These are phyloP conservation scores for Lathyrus tuberosus DNA, from an alignment of 306 rosid species.

Conservation along the genomic window DNA sequence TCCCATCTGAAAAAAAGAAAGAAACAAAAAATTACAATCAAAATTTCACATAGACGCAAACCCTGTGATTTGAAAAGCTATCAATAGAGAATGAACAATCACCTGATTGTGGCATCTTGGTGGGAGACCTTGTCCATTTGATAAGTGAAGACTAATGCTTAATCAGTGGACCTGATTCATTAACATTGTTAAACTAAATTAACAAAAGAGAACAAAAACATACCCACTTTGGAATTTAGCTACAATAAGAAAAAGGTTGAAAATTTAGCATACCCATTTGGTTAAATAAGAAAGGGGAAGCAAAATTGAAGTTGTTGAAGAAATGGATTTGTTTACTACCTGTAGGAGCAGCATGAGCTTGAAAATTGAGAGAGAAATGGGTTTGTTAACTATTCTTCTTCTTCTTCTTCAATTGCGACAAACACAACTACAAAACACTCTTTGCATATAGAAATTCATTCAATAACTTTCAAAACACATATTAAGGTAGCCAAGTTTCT, in stretches of 20 bases:
- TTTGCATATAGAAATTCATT: no score
- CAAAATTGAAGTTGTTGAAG: slow-evolving; percentile 6
- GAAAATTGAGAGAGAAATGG: slow-evolving; percentile 53
- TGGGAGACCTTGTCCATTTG: no score
- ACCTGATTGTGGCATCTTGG: slow-evolving; percentile 79
- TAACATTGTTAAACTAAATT: no score
- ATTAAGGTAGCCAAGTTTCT: no score
- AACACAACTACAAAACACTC: no score
- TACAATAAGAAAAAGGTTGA: slow-evolving; percentile 15
- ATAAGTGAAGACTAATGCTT: no score
- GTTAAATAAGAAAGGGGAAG: slow-evolving; percentile 20
- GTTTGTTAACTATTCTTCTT: no score
- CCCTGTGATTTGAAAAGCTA: background rate
- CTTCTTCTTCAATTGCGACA: slow-evolving; percentile 11
- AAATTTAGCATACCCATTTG: slow-evolving; percentile 37
- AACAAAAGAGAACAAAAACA: no score
- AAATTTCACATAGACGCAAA: slow-evolving; percentile 1
- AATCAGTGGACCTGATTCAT: no score
- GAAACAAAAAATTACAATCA: slow-evolving; percentile 23
- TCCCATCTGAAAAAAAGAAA: slow-evolving; percentile 66
- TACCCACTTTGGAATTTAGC: slow-evolving; percentile 27
- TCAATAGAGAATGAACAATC: slow-evolving; percentile 15
- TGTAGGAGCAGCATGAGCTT: slow-evolving; percentile 82
- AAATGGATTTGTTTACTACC: slow-evolving; percentile 52
- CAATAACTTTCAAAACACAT: no score